phyloP scores from a whole-genome alignment of 1,284 basidiomycete species.

The Singerocomus rubriflavus region DNA sequence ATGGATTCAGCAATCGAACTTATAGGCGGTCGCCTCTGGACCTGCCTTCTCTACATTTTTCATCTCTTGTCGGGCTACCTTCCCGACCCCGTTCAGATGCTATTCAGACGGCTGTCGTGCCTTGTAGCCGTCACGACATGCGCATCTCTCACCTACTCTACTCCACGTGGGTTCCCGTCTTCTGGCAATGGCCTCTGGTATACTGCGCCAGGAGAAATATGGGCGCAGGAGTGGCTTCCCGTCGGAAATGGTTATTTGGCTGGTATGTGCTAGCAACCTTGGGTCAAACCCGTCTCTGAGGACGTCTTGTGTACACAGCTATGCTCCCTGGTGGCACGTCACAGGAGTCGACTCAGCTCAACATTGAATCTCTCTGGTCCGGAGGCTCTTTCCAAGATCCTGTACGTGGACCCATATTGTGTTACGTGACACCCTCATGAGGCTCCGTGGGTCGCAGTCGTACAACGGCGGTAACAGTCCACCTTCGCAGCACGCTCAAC shows the following conservation, averaged over 20 bases:
- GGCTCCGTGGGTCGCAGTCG: conserved; percentile 28
- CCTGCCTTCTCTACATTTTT: conserved; percentile 11
- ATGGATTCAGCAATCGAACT: conserved; percentile 25
- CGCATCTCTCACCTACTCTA: conserved; percentile 9
- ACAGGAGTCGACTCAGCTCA: conserved; percentile 61
- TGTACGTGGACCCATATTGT: conserved; percentile 35
- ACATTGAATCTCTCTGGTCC: conserved; percentile 73
- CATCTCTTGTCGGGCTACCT: conserved; percentile 17
- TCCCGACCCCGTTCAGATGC: conserved; percentile 17
- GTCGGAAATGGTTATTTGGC: conserved; percentile 73
- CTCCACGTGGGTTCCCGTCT: conserved; percentile 56
- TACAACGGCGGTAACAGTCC: conserved; percentile 73
- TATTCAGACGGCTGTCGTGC: conserved; percentile 23
- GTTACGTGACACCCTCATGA: background rate
- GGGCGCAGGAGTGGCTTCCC: conserved; percentile 61
- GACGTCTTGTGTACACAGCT: conserved; percentile 36
- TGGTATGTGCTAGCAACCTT: conserved; percentile 38
- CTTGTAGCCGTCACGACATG: conserved; percentile 24
- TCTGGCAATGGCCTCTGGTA: conserved; percentile 78
- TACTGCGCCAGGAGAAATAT: conserved; percentile 46
- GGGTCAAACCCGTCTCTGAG: background rate
- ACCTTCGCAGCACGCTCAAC: conserved; percentile 41
- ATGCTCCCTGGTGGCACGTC: conserved; percentile 61
- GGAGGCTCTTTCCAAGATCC: conserved; percentile 69
- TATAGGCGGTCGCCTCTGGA: conserved; percentile 21